Conservation (phyloP, 495 filamentous ascomycete genomes). For the Xylaria cubensis region DNA sequence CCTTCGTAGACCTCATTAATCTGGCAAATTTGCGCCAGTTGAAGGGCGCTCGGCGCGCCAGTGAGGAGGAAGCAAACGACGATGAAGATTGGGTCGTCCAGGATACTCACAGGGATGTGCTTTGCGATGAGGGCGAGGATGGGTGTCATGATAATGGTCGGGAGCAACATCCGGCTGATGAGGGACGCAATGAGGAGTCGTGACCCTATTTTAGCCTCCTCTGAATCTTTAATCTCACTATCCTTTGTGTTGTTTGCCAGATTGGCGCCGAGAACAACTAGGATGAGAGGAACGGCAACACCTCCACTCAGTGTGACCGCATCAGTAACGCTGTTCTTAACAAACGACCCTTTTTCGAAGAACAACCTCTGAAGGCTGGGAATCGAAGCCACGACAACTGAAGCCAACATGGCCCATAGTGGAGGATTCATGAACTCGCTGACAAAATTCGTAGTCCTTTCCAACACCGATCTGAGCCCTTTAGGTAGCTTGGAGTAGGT, state of each 20-base stretch:
- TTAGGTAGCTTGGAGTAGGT: constrained; percentile 58
- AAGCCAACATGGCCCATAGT: constrained; percentile 92
- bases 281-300: constrained; percentile 92
- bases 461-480: constrained; percentile 62
- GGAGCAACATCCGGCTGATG: constrained; percentile 88
- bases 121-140: constrained; percentile 89
- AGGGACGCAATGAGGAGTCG: constrained; percentile 86
- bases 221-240: constrained; percentile 66
- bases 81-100: constrained; percentile 97
- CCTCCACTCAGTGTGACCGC: constrained; percentile 84
- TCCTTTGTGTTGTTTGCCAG: constrained; percentile 76
- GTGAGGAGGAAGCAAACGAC: constrained; percentile 96
- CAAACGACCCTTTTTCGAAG: constrained; percentile 87
- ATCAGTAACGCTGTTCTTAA: constrained; percentile 90
- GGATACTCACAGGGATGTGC: constrained; percentile 88
- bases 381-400: constrained; percentile 90
- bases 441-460: constrained; percentile 60
- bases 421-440: constrained; percentile 99
- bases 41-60: constrained; percentile 91
- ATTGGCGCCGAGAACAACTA: constrained; percentile 96
- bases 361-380: constrained; percentile 83
- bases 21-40: constrained; percentile 97
- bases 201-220: constrained; percentile 69
- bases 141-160: constrained; percentile 93
- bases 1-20: constrained; percentile 95